Percentiles rank a stretch among this genome's conserved stretches.
phyloP scores from a whole-genome alignment of 2,329 filamentous ascomycete genomes.

The Xylaria sp. region DNA sequence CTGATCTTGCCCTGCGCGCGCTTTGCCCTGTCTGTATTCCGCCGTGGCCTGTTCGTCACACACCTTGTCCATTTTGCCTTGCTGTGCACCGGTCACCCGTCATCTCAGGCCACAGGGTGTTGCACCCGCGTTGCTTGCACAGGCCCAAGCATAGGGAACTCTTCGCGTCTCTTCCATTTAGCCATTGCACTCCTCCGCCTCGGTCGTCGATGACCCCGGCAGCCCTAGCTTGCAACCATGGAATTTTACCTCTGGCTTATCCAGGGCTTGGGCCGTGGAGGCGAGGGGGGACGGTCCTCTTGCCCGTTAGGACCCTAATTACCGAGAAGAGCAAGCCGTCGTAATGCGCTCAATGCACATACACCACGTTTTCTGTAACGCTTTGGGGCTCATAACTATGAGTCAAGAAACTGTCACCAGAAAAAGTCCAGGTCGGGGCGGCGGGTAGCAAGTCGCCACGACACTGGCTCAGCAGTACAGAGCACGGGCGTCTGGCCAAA shows the following conservation, averaged over 20 bases:
- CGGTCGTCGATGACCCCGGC: constrained; percentile 26
- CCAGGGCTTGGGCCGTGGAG: constrained; percentile 35
- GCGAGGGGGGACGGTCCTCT: constrained; percentile 38
- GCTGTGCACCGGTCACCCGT: constrained; percentile 21
- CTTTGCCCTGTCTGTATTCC: constrained; percentile 23
- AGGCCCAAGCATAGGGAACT: constrained; percentile 20
- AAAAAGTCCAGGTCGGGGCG: constrained; percentile 28
- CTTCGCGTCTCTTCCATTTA: constrained; percentile 32
- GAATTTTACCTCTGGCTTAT: constrained; percentile 24
- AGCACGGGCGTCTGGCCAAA: constrained; percentile 12
- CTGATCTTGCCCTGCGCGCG: constrained; percentile 21
- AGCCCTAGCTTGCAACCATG: constrained; percentile 29
- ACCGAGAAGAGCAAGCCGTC: constrained; percentile 34
- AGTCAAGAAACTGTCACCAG: constrained; percentile 35
- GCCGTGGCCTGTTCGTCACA: constrained; percentile 27
- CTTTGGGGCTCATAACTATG: constrained; percentile 27
- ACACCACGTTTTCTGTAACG: constrained; percentile 22
- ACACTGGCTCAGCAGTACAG: constrained; percentile 28
- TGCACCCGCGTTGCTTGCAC: constrained; percentile 26
- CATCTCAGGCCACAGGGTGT: constrained; percentile 28
- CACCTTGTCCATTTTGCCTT: constrained; percentile 25
- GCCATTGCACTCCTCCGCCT: constrained; percentile 30
- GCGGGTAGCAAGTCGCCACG: constrained; percentile 34
- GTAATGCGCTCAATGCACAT: constrained; percentile 27
- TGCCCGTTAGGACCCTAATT: constrained; percentile 35